Conservation (phyloP, 2,329 filamentous ascomycete genomes). For the Pyricularia pennisetigena region DNA sequence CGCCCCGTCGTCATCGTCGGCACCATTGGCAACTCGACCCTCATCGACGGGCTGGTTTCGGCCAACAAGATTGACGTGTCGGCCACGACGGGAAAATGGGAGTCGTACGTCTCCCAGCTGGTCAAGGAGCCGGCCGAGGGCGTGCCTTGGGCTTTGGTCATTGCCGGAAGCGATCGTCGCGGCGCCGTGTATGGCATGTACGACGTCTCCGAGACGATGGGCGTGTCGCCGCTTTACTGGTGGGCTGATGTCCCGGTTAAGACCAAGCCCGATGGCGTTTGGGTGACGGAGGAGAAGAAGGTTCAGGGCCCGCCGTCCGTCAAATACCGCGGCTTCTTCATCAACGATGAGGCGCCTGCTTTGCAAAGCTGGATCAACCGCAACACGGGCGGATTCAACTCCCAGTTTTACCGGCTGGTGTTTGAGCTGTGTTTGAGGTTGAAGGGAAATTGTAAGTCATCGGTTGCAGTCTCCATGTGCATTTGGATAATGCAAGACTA, state of each 20-base stretch:
- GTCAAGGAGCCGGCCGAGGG: slow-evolving; percentile 25
- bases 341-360: slow-evolving; percentile 50
- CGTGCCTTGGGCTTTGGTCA: slow-evolving; percentile 32
- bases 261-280: slow-evolving; percentile 35
- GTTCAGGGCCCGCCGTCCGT: slow-evolving; percentile 40
- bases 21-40: slow-evolving; percentile 38
- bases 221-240: slow-evolving; percentile 50
- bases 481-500: neutral
- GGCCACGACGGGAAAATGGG: slow-evolving; percentile 39
- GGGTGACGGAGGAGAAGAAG: slow-evolving; percentile 24
- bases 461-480: neutral
- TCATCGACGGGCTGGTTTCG: slow-evolving; percentile 35
- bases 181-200: slow-evolving; percentile 49
- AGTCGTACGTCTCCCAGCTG: slow-evolving; percentile 38
- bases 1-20: slow-evolving; percentile 34
- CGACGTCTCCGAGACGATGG: slow-evolving; percentile 48
- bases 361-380: slow-evolving; percentile 36
- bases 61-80: slow-evolving; percentile 36
- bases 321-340: slow-evolving; percentile 49
- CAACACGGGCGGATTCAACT: slow-evolving; percentile 12
- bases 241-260: slow-evolving; percentile 42
- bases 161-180: slow-evolving; percentile 45
- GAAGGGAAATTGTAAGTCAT: slow-evolving; percentile 33
- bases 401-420: slow-evolving; percentile 41
- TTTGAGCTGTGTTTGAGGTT: slow-evolving; percentile 47